Evolutionary conservation across 1,284 basidiomycete genomes (phyloP), one percentile per base, ranked within the genome.

Genomic region (Apiotrichum montevideense): DNA sequence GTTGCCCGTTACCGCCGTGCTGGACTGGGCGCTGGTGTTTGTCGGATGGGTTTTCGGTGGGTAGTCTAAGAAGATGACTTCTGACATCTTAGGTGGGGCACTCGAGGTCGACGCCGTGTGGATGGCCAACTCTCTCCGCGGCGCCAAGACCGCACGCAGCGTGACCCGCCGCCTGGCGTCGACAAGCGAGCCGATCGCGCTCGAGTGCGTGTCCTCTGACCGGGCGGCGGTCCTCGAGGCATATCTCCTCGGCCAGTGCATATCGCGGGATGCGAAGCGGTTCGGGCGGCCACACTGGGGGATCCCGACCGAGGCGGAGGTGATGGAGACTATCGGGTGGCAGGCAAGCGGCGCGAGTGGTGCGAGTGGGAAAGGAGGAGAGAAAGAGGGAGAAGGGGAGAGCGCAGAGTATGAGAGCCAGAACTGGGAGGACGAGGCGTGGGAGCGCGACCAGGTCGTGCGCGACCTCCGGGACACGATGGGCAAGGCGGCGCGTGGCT

Each of bases 381-480:
- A 3, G 29, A 29, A 29, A 29, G 29, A 29, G 29, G 29, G 29
- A 29, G 29, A 29, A 29, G 29, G 29, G 3, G 29, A 29, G 29
- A 29, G 3, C 29, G 3, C 29, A 29, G 29, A 29, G 29, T 60
- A 58, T n/a, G 47, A 58, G 45, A 15, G 45, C 33, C 51, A 54
- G 41, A 63, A 64, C 56, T 63, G 61, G 61, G 61, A 63, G 49
- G 61, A 62, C 32, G 63, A 64, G 48, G 41, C 46, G 35, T 64
- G 63, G 63, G 61, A 64, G 54, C 48, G 58, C 29, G 46, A 43
- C 10, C 58, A 62, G 63, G 63, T 64, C 34, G 52, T 39, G 5
- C 45, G 39, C 4, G 63, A 64, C 51, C 52, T 64, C 9, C 37
- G 50, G 34, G 33, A 40, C 37, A 63, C 61, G 6, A 58, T 64